Evolutionary conservation across 441 rosid genomes (phyloP).

Genomic region (Pelargonium fulgidum): DNA sequence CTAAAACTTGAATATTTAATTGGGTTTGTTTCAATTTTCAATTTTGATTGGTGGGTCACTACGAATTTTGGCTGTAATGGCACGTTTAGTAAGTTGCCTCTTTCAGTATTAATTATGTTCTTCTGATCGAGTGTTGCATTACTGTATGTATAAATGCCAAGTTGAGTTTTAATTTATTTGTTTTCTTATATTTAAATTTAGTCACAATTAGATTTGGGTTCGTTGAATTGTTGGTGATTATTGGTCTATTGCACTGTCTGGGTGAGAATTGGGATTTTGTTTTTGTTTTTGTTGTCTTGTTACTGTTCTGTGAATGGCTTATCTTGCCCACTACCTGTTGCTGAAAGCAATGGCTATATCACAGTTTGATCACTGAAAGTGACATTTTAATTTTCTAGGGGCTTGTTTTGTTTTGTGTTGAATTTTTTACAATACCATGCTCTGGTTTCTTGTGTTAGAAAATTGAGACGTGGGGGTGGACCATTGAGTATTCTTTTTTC

Average conservation of each 20-base stretch:
- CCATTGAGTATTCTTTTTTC: slow-evolving; percentile 24
- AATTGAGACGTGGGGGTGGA: slow-evolving; percentile 23
- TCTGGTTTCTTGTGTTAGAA: slow-evolving; percentile 19
- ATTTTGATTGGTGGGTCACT: slow-evolving; percentile 22
- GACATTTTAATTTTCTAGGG: slow-evolving; percentile 26
- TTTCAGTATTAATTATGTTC: background rate
- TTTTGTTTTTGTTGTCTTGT: background rate
- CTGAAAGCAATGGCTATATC: slow-evolving; percentile 27
- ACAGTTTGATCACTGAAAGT: slow-evolving; percentile 23
- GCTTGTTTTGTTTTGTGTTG: slow-evolving; percentile 12
- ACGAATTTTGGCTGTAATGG: background rate
- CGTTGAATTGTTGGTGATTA: slow-evolving; percentile 10
- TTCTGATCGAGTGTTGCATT: slow-evolving; percentile 15
- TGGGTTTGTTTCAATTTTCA: slow-evolving; percentile 14
- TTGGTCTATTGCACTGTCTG: slow-evolving; percentile 1
- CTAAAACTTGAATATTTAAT: slow-evolving; percentile 23
- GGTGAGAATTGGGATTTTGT: background rate
- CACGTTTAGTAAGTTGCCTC: background rate
- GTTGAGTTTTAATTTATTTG: slow-evolving; percentile 5
- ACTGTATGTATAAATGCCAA: slow-evolving; percentile 14
- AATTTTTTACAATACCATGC: slow-evolving; percentile 27
- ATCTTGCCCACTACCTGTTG: slow-evolving; percentile 16
- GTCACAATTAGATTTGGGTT: slow-evolving; percentile 17
- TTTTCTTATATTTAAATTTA: background rate
- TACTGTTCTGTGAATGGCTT: slow-evolving; percentile 9